Percentiles rank a stretch among this genome's conserved stretches.
These are phyloP conservation scores for Lactarius evosmus DNA, from an alignment of 768 basidiomycete genomes.

Conservation along the genomic window DNA sequence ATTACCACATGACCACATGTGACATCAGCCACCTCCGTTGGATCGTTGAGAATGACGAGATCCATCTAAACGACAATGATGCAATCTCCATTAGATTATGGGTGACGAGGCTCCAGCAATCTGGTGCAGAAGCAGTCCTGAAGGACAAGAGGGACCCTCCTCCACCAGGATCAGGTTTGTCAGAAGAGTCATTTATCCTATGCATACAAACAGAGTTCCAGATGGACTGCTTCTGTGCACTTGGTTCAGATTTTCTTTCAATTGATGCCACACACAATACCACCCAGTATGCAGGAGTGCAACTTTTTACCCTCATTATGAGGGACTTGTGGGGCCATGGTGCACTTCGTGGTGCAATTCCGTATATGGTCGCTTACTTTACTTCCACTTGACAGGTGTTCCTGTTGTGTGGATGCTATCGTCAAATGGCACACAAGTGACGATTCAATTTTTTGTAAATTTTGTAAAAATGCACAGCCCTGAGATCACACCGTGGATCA, in stretches of 20 bases:
- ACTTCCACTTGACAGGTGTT: neutral
- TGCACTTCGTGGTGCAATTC: neutral
- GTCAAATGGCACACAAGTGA: neutral
- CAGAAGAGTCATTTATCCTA: neutral
- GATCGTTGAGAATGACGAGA: neutral
- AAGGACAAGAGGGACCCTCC: neutral
- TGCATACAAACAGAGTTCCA: slow-evolving; percentile 7
- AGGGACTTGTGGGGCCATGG: slow-evolving; percentile 12
- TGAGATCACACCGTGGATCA: neutral
- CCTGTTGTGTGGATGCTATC: neutral
- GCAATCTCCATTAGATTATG: neutral
- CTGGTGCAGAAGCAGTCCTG: neutral
- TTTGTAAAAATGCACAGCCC: neutral
- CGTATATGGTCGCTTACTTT: neutral
- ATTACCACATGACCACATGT: too few species aligned
- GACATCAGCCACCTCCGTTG: neutral
- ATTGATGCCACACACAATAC: neutral
- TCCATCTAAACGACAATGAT: slow-evolving; percentile 2
- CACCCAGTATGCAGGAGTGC: too few species aligned
- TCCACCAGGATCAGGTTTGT: neutral
- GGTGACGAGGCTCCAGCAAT: neutral
- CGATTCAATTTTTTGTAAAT: neutral
- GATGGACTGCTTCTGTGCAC: neutral
- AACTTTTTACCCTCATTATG: neutral
- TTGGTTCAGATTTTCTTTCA: neutral